These are phyloP conservation scores for Penicillium nordicum DNA, from an alignment of 2,329 filamentous ascomycete genomes.

Conservation along the genomic window DNA sequence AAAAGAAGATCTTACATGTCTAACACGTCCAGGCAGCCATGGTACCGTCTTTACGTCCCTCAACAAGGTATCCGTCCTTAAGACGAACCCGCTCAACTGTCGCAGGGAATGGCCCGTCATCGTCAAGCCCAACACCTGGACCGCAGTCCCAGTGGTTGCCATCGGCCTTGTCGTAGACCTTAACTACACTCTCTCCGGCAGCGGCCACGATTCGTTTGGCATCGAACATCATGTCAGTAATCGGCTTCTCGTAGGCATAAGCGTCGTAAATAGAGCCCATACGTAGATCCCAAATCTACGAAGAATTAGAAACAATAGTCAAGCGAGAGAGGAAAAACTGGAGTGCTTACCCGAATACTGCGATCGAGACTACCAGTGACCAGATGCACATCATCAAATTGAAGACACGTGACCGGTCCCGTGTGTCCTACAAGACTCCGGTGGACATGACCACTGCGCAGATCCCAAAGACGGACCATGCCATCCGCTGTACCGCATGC, in stretches of 20 bases:
- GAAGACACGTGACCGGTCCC: conserved; percentile 85
- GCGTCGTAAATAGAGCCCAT: conserved; percentile 94
- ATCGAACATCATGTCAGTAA: conserved; percentile 98
- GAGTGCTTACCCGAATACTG: conserved; percentile 76
- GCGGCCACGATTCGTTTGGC: conserved; percentile 82
- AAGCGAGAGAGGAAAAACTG: not conserved
- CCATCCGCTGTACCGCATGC: conserved; percentile 96
- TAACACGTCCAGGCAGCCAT: conserved; percentile 87
- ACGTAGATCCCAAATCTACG: conserved; percentile 94
- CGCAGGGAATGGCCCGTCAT: conserved; percentile 62
- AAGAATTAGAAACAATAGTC: conserved; percentile 19
- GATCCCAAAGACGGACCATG: conserved; percentile 95
- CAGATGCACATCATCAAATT: conserved; percentile 93
- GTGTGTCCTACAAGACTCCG: conserved; percentile 93
- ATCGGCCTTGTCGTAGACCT: conserved; percentile 97
- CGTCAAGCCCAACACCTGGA: conserved; percentile 65
- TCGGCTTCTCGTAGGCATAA: conserved; percentile 86
- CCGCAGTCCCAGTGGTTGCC: conserved; percentile 96
- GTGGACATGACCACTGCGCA: conserved; percentile 95
- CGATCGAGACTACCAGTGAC: conserved; percentile 90
- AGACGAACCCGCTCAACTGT: conserved; percentile 83
- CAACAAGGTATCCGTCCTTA: conserved; percentile 89
- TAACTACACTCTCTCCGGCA: conserved; percentile 88
- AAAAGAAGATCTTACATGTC: conserved; percentile 1
- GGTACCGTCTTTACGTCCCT: conserved; percentile 81